A percentile compares a stretch with the other conserved stretches of the same genome.
Conservation (phyloP, 2,329 filamentous ascomycete genomes). For the Hypoxylon sp. region DNA sequence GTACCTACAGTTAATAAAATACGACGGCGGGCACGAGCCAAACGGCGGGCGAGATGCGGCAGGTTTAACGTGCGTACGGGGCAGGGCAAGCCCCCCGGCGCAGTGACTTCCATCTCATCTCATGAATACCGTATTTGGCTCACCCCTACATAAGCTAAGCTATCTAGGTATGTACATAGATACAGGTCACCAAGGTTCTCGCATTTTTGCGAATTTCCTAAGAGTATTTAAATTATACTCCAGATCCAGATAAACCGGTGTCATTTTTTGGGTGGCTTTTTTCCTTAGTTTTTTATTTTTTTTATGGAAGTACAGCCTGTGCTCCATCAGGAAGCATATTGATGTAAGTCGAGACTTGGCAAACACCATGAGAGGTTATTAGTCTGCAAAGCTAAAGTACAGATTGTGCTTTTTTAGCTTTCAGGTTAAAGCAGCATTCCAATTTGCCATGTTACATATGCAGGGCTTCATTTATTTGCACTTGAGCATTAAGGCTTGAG, state of each 20-base stretch:
- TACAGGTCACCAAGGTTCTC: background rate
- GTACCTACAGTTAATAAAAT: constrained; percentile 18
- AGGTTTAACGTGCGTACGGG: constrained; percentile 24
- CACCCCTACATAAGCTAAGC: background rate
- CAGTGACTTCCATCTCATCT: background rate
- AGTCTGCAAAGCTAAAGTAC: constrained; percentile 3
- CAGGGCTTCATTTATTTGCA: constrained; percentile 8
- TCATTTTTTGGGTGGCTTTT: too few species aligned
- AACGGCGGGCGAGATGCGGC: constrained; percentile 25
- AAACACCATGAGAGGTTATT: constrained; percentile 6
- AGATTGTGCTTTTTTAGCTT: constrained; percentile 1
- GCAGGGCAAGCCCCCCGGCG: constrained; percentile 5
- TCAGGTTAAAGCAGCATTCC: constrained; percentile 29
- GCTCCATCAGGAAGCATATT: background rate
- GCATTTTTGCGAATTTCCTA: background rate
- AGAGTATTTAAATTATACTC: background rate
- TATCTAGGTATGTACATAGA: background rate
- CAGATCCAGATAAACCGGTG: too few species aligned
- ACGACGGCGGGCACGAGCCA: constrained; percentile 26
- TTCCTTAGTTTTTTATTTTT: too few species aligned
- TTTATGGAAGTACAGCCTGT: background rate
- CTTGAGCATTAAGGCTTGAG: constrained; percentile 7
- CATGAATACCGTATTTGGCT: background rate
- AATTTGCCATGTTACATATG: constrained; percentile 11
- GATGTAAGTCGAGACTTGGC: constrained; percentile 7